Evolutionary conservation across 2,329 filamentous ascomycete species (phyloP), one percentile per base, ranked within the genome.

Genomic region (Incumbomyces lentus): DNA sequence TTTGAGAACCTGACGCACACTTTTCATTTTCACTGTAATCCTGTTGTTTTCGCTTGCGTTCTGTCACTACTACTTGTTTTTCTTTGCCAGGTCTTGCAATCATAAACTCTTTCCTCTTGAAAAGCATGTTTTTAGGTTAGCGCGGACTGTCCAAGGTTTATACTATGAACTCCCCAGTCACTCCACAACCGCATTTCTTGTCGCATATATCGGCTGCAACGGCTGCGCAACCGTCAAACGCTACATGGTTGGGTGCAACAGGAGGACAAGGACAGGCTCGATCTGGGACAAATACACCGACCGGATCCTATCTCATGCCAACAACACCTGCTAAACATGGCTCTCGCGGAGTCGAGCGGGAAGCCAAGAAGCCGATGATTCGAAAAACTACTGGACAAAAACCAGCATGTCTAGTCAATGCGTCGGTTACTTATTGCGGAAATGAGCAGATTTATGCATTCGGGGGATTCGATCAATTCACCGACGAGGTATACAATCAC

Each of bases 381-480:
- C 90, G 78, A 32, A 81, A 82, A 58, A 86, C 84, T 11, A 71
- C 84, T 40, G 84, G 84, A 39, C 81, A 86, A 66, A 79, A 89
- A 55, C 92, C 92, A 32, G 89, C 92, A 31, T 96, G 90, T 62
- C 75, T 98, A 41, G 90, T 98, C 56, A 98, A 98, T 71, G 92
- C 92, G 44, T 96, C 92, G 1, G 90, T 96, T 50, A 98, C 92
- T n/a, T 95, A 95, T 64, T 95, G 92, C 60, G 89, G 89, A 49
- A 92, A 95, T 68, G 92, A 96, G 63, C 82, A 92, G 65, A 96
- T 98, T 58, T 96, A 93, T 66, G 92, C 90, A 10, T 98, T 98
- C 71, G 92, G 92, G 36, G 92, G 92, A 14, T 98, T 98, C 61
- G 92, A 98, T 62, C 90, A 96, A 66, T 96, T 95, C 62, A 98